Evolutionary conservation across 2,329 filamentous ascomycete genomes (phyloP).

Genomic region (Cercospora zeina): DNA sequence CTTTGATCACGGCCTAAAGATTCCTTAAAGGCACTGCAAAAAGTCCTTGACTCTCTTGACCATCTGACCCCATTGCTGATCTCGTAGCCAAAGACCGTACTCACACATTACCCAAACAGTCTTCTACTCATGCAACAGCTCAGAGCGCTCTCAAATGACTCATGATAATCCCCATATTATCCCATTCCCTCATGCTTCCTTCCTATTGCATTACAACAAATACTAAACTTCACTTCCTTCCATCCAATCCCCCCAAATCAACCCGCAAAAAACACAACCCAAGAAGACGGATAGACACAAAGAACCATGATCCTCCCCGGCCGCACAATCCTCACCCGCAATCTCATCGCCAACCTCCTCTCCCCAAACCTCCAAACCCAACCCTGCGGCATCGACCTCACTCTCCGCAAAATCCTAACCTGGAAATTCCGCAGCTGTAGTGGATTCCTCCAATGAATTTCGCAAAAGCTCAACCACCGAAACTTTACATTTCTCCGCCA

Average conservation of each 20-base stretch:
- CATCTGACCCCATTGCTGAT: too few relatives aligned
- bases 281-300: neutral
- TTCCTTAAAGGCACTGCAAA: too few relatives aligned
- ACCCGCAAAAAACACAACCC: neutral
- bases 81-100: neutral
- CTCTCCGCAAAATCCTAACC: slow-evolving; percentile 16
- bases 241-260: neutral
- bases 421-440: slow-evolving; percentile 24
- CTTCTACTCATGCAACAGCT: neutral
- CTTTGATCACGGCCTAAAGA: too few relatives aligned
- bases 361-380: slow-evolving; percentile 21
- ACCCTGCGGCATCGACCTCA: slow-evolving; percentile 29
- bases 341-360: slow-evolving; percentile 19
- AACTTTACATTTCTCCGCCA: slow-evolving; percentile 9
- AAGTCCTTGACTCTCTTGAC: too few relatives aligned
- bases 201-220: neutral
- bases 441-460: slow-evolving; percentile 24
- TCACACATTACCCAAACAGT: neutral
- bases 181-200: neutral
- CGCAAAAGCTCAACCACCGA: slow-evolving; percentile 15
- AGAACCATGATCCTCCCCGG: slow-evolving; percentile 25
- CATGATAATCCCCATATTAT: neutral
- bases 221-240: neutral
- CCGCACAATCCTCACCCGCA: slow-evolving; percentile 13
- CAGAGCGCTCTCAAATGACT: neutral